Evolutionary conservation across 2,329 filamentous ascomycete species (phyloP), one percentile per base, ranked within the genome.

Genomic region (Fusarium sacchari): DNA sequence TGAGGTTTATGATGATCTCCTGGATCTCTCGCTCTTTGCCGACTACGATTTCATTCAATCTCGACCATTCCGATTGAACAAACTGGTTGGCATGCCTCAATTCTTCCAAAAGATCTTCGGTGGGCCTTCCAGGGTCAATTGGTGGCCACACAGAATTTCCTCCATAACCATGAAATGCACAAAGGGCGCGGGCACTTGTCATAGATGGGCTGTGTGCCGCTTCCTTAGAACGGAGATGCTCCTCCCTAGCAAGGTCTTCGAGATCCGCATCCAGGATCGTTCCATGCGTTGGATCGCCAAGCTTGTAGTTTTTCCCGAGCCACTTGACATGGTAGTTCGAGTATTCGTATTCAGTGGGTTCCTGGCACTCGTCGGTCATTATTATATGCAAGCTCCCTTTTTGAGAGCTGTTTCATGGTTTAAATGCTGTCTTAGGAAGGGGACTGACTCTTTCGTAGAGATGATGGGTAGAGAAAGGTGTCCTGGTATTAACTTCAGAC

Each of bases 91-190:
- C 47, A 39, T 32, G 17, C 30, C 47, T 46, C 11, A 72, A 47
- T 18, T 64, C 37, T 22, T 32, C 12, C n/a, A 49, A 30, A 15
- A 72, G 50, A 8, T 64, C 32, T 20, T 24, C 13, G 3, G 46
- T 30, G 30, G 58, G 18, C 30, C 36, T 47, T 20, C 67, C 62
- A 34, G 73, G 67, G 22, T 76, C 61, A n/a, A 67, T 39, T 5
- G 73, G 67, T 20, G 73, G 73, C 70, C 70, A 76, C 18, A 63
- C 60, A 24, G 67, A 47, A 37, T 49, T 40, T 55, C 24, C 43
- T 10, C 64, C 73, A 36, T 64, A 64, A 10, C 61, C 60, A 40
- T 37, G n/a, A 24, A 34, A 20, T 43, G 43, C 47, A 37, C 57
- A 53, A 44, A 30, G 14, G n/a, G n/a, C 36, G 37, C 30, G 46